Percentiles rank a stretch among this genome's conserved stretches.
Evolutionary conservation across 176 grass and related monocot species (phyloP).

Genomic region (barley (Hordeum vulgare)): DNA sequence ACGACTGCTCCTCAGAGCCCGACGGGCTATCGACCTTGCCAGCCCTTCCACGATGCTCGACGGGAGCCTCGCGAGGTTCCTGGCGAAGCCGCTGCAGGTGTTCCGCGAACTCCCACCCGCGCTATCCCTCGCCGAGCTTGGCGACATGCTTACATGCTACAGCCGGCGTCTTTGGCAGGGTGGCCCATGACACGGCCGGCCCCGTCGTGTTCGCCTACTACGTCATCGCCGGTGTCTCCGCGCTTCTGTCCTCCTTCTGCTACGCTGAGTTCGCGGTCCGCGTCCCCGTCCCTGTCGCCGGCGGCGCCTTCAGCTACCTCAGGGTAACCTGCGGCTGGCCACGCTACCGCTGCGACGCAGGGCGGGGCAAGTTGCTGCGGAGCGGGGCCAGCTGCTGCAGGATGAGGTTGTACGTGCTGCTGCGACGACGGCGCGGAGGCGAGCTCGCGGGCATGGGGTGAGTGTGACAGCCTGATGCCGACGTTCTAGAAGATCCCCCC

Average conservation of each 20-base stretch:
- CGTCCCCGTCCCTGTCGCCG: slow-evolving; percentile 89
- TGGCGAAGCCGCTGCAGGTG: slow-evolving; percentile 39
- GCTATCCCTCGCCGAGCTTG: slow-evolving; percentile 1
- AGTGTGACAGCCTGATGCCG: too few species aligned
- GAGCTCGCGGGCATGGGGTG: too few species aligned
- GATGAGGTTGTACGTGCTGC: too few species aligned
- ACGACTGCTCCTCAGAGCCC: slow-evolving; percentile 19
- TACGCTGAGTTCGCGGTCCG: slow-evolving; percentile 93
- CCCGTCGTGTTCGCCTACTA: slow-evolving; percentile 51
- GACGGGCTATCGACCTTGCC: slow-evolving; percentile 38
- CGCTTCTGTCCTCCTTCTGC: slow-evolving; percentile 82
- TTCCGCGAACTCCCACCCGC: slow-evolving; percentile 14
- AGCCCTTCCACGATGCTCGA: slow-evolving; percentile 36
- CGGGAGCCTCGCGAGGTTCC: slow-evolving; percentile 36
- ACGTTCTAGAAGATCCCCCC: too few species aligned
- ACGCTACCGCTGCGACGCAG: too few species aligned
- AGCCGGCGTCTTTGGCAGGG: slow-evolving; percentile 35
- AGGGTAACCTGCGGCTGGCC: slow-evolving; percentile 84
- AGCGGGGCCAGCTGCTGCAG: too few species aligned
- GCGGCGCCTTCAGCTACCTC: slow-evolving; percentile 69
- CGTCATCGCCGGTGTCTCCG: slow-evolving; percentile 72
- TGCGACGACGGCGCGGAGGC: too few species aligned
- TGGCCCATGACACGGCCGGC: slow-evolving; percentile 35
- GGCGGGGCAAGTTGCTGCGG: too few species aligned
- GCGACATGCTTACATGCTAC: slow-evolving; percentile 23